These are phyloP conservation scores for Oxyria digyna DNA, from an alignment of 148 eudicot genomes.

Conservation along the genomic window DNA sequence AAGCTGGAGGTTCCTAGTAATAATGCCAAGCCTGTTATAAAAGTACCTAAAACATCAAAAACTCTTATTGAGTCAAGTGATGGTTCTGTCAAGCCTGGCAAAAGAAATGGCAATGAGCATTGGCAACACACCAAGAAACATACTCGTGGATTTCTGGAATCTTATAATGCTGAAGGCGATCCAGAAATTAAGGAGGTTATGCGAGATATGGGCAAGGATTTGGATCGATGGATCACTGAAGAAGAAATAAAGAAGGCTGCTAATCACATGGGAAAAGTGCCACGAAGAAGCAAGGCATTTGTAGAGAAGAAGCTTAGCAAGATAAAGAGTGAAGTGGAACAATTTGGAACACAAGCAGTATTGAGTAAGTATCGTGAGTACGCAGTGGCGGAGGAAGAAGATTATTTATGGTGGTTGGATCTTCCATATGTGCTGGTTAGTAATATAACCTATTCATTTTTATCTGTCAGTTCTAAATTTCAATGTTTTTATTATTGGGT, in stretches of 20 bases:
- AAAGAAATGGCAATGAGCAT: conserved; percentile 67
- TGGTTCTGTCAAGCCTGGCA: conserved; percentile 72
- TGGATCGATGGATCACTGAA: conserved; percentile 88
- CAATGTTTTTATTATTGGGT: too few relatives aligned
- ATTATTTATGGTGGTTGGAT: conserved; percentile 95
- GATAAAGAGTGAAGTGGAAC: conserved; percentile 83
- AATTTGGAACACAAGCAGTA: conserved; percentile 85
- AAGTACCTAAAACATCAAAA: conserved; percentile 27
- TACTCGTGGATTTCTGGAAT: conserved; percentile 72
- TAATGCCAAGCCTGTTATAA: conserved; percentile 14
- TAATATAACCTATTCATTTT: conserved; percentile 3
- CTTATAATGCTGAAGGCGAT: conserved; percentile 69
- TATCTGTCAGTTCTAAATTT: background rate
- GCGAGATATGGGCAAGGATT: conserved; percentile 88
- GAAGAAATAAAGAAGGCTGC: conserved; percentile 71
- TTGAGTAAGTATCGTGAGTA: conserved; percentile 77
- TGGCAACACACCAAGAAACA: conserved; percentile 96
- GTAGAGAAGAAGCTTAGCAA: conserved; percentile 61
- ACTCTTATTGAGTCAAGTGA: conserved; percentile 73
- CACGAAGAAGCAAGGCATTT: conserved; percentile 35
- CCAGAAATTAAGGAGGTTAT: conserved; percentile 67
- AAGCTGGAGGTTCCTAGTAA: conserved; percentile 16
- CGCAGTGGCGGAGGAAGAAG: conserved; percentile 66
- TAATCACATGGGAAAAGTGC: conserved; percentile 51
- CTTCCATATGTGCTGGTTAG: conserved; percentile 74